Conservation (phyloP, 352 stramenopile species). For the Pythium apleroticum region DNA sequence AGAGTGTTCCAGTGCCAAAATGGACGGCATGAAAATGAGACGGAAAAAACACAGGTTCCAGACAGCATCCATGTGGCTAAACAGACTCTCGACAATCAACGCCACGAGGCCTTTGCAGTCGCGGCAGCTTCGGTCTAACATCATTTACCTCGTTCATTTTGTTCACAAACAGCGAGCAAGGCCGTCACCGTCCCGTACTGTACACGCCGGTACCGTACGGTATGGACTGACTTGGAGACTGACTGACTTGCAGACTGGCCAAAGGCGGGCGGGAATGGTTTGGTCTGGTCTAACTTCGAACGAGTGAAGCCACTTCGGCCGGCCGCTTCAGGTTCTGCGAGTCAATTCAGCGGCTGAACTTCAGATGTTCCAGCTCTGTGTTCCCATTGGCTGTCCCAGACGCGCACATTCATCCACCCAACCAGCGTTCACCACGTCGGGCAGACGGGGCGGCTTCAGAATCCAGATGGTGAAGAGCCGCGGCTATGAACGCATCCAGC, state of each 20-base stretch:
- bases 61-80: neutral
- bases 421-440: neutral
- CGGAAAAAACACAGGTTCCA: neutral
- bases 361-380: neutral
- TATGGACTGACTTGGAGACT: neutral
- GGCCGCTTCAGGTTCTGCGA: neutral
- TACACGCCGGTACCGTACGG: too few species aligned
- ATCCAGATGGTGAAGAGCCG: neutral
- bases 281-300: neutral
- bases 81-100: too few species aligned
- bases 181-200: too few species aligned
- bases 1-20: neutral
- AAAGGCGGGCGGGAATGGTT: too few species aligned
- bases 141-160: too few species aligned
- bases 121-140: too few species aligned
- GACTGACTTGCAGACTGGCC: neutral
- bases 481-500: neutral
- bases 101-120: too few species aligned
- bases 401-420: neutral
- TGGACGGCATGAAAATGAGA: neutral
- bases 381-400: conserved; percentile 7
- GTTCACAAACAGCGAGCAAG: too few species aligned
- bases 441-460: neutral
- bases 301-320: conserved; percentile 1
- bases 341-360: neutral